Evolutionary conservation across 192 early-diverging fungal genomes (phyloP), one percentile per base, ranked within the genome.

Genomic region (Paraglomus brasilianum): DNA sequence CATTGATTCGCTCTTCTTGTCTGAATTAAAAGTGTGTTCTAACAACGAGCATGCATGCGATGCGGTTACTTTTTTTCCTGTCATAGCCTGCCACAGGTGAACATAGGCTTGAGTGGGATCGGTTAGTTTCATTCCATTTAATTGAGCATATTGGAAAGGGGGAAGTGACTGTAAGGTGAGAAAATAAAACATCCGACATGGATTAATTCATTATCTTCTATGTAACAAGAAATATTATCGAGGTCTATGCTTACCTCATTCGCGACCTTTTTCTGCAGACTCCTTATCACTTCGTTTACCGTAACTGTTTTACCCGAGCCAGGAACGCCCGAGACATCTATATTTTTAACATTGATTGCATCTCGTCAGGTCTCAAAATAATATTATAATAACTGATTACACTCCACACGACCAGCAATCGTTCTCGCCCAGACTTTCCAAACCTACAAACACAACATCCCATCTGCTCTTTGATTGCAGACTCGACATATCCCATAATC

Each of bases 301-400:
- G 97, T 97, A 0, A 95, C 97, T 0, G 97, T 99, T 76, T 99
- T 99, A 45, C 97, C 97, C 2, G 95, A 97, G 5, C 97, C 97
- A 2, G 97, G 95, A 6, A 96, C 93, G 5, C 95, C 95, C 24
- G 95, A 96, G 21, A 99, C 92, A 74, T 95, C 89, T 91, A 75
- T 9, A 9, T 15, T 7, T 2, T 22, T 11, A 66, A n/a, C n/a
- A n/a, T n/a, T n/a, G n/a, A 52, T 48, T 38, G 66, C 1, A 15
- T 52, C 24, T 17, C 53, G 11, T 51, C 9, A 15, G 22, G 15
- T 51, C 15, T 36, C 40, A 13, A 53, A 72, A 17, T 2, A 40
- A 50, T 47, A 10, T 38, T 50, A 15, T 30, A 10, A 49, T 24
- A 46, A 9, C 8, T 52, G 15, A 52, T 53, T 47, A 10, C 8